These are phyloP conservation scores for Radiomyces spectabilis DNA, from an alignment of 192 early-diverging fungal genomes.

Conservation along the genomic window DNA sequence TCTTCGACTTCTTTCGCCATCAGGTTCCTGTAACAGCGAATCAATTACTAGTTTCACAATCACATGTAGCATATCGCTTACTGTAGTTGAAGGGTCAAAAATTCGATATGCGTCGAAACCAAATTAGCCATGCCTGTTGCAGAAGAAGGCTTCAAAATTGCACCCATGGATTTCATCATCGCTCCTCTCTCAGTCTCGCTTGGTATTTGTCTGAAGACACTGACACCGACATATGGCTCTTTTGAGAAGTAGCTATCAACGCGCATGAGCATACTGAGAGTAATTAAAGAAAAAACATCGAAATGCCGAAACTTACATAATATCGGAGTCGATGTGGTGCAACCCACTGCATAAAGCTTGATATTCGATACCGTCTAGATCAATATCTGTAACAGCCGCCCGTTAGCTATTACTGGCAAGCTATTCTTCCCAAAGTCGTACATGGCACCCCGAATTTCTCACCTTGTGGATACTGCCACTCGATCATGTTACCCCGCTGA, in stretches of 20 bases:
- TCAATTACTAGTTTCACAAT: no score
- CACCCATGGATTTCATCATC: constrained; percentile 40
- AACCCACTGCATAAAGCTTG: constrained; percentile 51
- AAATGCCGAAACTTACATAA: constrained; percentile 33
- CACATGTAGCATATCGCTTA: neutral
- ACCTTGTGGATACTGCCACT: constrained; percentile 44
- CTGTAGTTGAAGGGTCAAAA: neutral
- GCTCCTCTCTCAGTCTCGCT: constrained; percentile 40
- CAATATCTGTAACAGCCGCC: constrained; percentile 34
- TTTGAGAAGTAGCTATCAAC: constrained; percentile 39
- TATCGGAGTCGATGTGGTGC: constrained; percentile 36
- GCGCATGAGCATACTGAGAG: neutral
- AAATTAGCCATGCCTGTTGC: no score
- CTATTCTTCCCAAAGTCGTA: no score
- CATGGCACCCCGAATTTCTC: neutral
- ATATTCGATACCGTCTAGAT: constrained; percentile 41
- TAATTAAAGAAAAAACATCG: neutral
- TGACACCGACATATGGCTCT: constrained; percentile 31
- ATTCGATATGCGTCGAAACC: neutral
- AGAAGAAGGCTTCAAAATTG: constrained; percentile 31
- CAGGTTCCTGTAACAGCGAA: no score
- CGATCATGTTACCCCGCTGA: constrained; percentile 41
- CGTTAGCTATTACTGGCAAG: no score
- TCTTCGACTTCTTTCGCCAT: no score
- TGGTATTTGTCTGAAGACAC: constrained; percentile 34